phyloP scores from a whole-genome alignment of 495 filamentous ascomycete species.

The Glonium stellatum region DNA sequence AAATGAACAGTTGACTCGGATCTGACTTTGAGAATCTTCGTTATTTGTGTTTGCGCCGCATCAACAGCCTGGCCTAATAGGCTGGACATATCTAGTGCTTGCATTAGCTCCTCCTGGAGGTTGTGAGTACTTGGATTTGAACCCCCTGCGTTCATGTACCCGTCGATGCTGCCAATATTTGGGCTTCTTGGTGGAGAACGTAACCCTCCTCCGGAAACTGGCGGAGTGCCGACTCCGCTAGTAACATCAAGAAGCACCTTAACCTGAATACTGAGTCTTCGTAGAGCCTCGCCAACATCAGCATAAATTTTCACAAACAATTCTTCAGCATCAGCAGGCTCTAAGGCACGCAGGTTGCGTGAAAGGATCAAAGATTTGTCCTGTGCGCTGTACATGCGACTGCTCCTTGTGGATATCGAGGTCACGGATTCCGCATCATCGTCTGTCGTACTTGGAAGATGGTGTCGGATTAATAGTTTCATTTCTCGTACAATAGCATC shows the following conservation, averaged over 20 bases:
- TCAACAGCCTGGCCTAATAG: slow-evolving; percentile 93
- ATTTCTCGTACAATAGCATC: slow-evolving; percentile 84
- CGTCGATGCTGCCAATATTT: slow-evolving; percentile 24
- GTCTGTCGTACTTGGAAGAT: slow-evolving; percentile 83
- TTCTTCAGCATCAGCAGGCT: slow-evolving; percentile 77
- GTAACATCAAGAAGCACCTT: slow-evolving; percentile 95
- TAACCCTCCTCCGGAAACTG: slow-evolving; percentile 21
- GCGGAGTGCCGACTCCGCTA: slow-evolving; percentile 54
- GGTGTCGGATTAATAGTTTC: slow-evolving; percentile 73
- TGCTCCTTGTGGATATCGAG: slow-evolving; percentile 74
- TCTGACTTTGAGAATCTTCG: slow-evolving; percentile 85
- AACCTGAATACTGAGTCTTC: slow-evolving; percentile 79
- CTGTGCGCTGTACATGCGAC: slow-evolving; percentile 64
- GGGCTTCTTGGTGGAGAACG: slow-evolving; percentile 26
- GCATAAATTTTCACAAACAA: slow-evolving; percentile 78
- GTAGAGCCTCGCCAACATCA: slow-evolving; percentile 75
- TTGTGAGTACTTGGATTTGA: slow-evolving; percentile 8
- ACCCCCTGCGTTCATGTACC: slow-evolving; percentile 5
- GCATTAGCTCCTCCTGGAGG: slow-evolving; percentile 71
- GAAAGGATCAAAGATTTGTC: slow-evolving; percentile 86
- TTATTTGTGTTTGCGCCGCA: slow-evolving; percentile 84
- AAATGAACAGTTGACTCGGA: slow-evolving; percentile 72
- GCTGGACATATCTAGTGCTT: slow-evolving; percentile 84
- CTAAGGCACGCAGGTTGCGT: slow-evolving; percentile 82
- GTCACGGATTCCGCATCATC: slow-evolving; percentile 89